Evolutionary conservation across 306 rosid species (phyloP).

Genomic region (Sicyos edulis): DNA sequence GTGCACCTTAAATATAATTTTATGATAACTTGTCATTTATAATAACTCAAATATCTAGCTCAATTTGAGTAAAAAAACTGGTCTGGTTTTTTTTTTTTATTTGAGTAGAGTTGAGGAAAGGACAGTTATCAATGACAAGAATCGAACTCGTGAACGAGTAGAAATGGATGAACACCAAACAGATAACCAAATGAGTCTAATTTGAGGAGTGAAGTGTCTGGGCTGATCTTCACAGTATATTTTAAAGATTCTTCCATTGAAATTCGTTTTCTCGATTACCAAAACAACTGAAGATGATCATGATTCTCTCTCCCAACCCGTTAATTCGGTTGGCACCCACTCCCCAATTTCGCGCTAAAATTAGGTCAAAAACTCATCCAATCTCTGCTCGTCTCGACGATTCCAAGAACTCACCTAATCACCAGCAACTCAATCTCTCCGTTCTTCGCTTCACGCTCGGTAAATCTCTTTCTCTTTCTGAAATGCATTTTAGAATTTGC

Average conservation of each 20-base stretch:
- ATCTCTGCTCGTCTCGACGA: slow-evolving; percentile 48
- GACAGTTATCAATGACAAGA: too few relatives aligned
- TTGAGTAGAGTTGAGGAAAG: too few relatives aligned
- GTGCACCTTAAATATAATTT: too few relatives aligned
- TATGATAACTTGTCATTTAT: too few relatives aligned
- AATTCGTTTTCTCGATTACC: slow-evolving; percentile 18
- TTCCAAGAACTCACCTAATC: slow-evolving; percentile 35
- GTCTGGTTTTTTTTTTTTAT: too few relatives aligned
- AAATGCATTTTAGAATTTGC: neutral
- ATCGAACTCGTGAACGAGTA: too few relatives aligned
- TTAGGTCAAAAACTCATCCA: slow-evolving; percentile 22
- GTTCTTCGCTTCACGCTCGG: slow-evolving; percentile 91
- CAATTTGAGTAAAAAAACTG: too few relatives aligned
- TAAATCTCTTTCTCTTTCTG: slow-evolving; percentile 26
- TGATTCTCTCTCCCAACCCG: slow-evolving; percentile 25
- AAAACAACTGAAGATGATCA: slow-evolving; percentile 18
- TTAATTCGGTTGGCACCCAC: slow-evolving; percentile 27
- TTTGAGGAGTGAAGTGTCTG: neutral
- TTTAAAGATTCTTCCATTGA: neutral
- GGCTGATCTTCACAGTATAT: neutral
- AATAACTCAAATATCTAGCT: too few relatives aligned
- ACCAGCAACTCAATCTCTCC: slow-evolving; percentile 63
- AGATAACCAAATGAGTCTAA: too few relatives aligned
- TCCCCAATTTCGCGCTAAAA: slow-evolving; percentile 29
- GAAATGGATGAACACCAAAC: too few relatives aligned